These are phyloP conservation scores for Hymenoscyphus repandus DNA, from an alignment of 2,329 filamentous ascomycete genomes.

Conservation along the genomic window DNA sequence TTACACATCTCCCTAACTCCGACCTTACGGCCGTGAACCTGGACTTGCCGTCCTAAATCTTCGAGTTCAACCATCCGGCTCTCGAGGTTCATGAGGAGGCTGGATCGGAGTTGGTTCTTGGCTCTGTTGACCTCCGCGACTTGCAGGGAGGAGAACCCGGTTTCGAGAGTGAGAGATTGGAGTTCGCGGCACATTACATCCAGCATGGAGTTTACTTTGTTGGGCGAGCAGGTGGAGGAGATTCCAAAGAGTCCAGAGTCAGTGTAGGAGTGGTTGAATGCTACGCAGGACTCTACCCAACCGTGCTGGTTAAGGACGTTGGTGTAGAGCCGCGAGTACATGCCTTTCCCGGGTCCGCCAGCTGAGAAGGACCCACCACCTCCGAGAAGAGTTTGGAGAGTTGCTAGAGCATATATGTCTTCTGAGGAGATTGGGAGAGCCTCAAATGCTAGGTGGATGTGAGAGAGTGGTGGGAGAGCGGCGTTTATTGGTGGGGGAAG, in stretches of 20 bases:
- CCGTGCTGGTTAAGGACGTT: constrained; percentile 96
- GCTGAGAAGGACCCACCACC: constrained; percentile 96
- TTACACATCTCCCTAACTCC: constrained; percentile 90
- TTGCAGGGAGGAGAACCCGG: constrained; percentile 67
- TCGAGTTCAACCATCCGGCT: constrained; percentile 96
- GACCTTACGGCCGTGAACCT: constrained; percentile 91
- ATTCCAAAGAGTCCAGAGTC: constrained; percentile 96
- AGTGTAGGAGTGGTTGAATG: constrained; percentile 97
- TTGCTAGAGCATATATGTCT: constrained; percentile 94
- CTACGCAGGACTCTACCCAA: constrained; percentile 93
- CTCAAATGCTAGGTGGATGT: constrained; percentile 95
- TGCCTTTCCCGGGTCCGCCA: constrained; percentile 94
- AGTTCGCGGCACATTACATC: constrained; percentile 94
- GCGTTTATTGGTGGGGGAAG: constrained; percentile 75
- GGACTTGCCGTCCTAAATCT: constrained; percentile 89
- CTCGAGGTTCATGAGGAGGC: constrained; percentile 94
- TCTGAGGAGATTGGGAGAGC: constrained; percentile 83
- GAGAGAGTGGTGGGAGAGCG: constrained; percentile 72
- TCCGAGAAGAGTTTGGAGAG: constrained; percentile 89
- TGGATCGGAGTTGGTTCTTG: constrained; percentile 92
- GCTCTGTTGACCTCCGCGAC: constrained; percentile 79
- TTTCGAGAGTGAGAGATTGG: constrained; percentile 68
- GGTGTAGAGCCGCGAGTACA: constrained; percentile 97
- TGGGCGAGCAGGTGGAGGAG: constrained; percentile 76
- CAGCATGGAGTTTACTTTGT: constrained; percentile 75